A percentile compares a stretch with the other conserved stretches of the same genome.
phyloP scores from a whole-genome alignment of 2,329 filamentous ascomycete genomes.

The Xylogone sp. region DNA sequence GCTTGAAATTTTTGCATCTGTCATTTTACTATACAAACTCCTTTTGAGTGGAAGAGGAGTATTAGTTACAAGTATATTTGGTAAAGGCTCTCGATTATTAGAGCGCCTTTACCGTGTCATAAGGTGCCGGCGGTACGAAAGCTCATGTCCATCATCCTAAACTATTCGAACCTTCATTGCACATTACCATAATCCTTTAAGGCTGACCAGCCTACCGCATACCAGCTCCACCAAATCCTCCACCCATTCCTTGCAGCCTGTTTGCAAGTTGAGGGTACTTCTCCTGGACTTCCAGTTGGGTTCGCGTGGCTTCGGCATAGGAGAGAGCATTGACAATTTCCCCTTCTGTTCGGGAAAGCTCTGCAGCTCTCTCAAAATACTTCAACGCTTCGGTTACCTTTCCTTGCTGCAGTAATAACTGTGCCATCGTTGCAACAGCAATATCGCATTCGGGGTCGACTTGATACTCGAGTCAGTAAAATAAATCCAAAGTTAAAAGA shows the following conservation, averaged over 20 bases:
- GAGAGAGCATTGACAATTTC: slow-evolving; percentile 96
- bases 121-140: neutral
- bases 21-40: slow-evolving; percentile 25
- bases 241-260: slow-evolving; percentile 62
- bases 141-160: neutral
- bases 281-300: slow-evolving; percentile 88
- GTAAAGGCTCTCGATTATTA: neutral
- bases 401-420: slow-evolving; percentile 94
- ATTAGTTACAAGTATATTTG: slow-evolving; percentile 22
- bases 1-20: neutral
- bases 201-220: slow-evolving; percentile 20
- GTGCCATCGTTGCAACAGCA: slow-evolving; percentile 96
- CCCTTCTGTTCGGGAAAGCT: slow-evolving; percentile 88
- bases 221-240: slow-evolving; percentile 20
- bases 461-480: slow-evolving; percentile 34
- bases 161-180: neutral
- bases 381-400: slow-evolving; percentile 92
- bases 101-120: neutral
- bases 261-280: slow-evolving; percentile 78
- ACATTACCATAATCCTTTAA: neutral
- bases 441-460: slow-evolving; percentile 99
- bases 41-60: slow-evolving; percentile 22
- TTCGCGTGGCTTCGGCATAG: slow-evolving; percentile 94
- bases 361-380: slow-evolving; percentile 95
- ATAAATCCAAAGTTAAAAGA: neutral